Evolutionary conservation across 2,329 filamentous ascomycete species (phyloP).

Genomic region (Monosporascus sp.): DNA sequence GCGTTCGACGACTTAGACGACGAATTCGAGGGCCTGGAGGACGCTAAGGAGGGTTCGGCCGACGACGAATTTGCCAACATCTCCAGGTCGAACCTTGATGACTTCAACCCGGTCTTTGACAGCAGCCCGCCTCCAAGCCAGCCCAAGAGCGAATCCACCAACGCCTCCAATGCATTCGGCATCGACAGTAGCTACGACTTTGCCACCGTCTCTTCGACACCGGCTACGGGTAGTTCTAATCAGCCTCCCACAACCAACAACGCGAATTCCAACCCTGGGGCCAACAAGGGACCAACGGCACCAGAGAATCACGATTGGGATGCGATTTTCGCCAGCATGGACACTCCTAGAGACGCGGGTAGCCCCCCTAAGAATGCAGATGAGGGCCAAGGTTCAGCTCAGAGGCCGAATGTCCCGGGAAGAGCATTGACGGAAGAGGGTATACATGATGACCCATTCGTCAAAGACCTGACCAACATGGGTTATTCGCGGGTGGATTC

Average conservation of each 20-base stretch:
- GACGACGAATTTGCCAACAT: constrained; percentile 78
- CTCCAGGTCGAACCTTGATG: constrained; percentile 64
- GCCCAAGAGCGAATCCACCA: constrained; percentile 45
- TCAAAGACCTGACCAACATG: constrained; percentile 87
- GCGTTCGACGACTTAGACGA: constrained; percentile 72
- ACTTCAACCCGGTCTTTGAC: constrained; percentile 80
- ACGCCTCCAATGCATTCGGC: constrained; percentile 37
- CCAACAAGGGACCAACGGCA: constrained; percentile 33
- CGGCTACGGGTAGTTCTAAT: constrained; percentile 23
- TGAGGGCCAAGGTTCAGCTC: constrained; percentile 17
- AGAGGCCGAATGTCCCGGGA: constrained; percentile 35
- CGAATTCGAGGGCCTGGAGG: constrained; percentile 77
- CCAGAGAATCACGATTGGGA: constrained; percentile 79
- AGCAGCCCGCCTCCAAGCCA: constrained; percentile 55
- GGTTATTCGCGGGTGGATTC: constrained; percentile 73
- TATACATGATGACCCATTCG: constrained; percentile 83
- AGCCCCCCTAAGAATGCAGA: constrained; percentile 21
- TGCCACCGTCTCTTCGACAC: constrained; percentile 37
- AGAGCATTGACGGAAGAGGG: constrained; percentile 67
- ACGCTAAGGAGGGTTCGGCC: constrained; percentile 73
- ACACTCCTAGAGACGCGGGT: constrained; percentile 40
- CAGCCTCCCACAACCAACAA: constrained; percentile 30
- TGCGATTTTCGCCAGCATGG: constrained; percentile 80
- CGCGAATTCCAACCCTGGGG: constrained; percentile 27
- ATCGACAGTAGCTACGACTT: constrained; percentile 57